Evolutionary conservation across 2,329 filamentous ascomycete species (phyloP).

Genomic region (Aulographum hederae): DNA sequence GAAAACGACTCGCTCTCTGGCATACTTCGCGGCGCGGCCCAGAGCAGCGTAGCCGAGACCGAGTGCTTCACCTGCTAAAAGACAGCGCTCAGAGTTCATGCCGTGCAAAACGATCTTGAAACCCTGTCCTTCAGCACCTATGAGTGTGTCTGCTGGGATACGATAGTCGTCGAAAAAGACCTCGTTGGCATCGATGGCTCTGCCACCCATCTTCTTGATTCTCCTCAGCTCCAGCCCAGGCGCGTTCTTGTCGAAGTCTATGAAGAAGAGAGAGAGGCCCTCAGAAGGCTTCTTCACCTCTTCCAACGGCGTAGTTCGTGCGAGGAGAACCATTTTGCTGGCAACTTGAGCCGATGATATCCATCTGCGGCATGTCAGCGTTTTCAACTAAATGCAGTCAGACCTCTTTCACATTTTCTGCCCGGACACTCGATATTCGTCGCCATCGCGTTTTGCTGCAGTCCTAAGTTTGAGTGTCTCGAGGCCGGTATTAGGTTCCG

Average conservation of each 20-base stretch:
- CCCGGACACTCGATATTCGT: slow-evolving; percentile 48
- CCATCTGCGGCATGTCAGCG: too few relatives aligned
- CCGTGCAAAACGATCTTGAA: slow-evolving; percentile 48
- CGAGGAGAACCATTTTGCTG: slow-evolving; percentile 65
- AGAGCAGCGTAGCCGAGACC: slow-evolving; percentile 58
- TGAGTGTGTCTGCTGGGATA: slow-evolving; percentile 43
- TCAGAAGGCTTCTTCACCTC: slow-evolving; percentile 52
- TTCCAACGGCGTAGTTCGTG: slow-evolving; percentile 53
- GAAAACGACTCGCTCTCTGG: slow-evolving; percentile 32
- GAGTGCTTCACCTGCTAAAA: slow-evolving; percentile 55
- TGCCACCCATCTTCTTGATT: slow-evolving; percentile 74
- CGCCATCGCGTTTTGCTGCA: slow-evolving; percentile 38
- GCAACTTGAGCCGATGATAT: slow-evolving; percentile 74
- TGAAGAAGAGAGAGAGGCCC: slow-evolving; percentile 64
- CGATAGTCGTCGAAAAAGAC: slow-evolving; percentile 71
- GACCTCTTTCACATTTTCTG: too few relatives aligned
- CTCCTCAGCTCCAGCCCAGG: slow-evolving; percentile 47
- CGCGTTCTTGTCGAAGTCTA: slow-evolving; percentile 46
- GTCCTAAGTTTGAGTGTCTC: slow-evolving; percentile 59
- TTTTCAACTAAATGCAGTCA: slow-evolving; percentile 7
- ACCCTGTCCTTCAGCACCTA: slow-evolving; percentile 56
- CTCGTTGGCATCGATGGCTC: slow-evolving; percentile 70
- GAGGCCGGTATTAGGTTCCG: slow-evolving; percentile 65
- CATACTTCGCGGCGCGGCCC: slow-evolving; percentile 23
- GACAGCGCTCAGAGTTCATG: slow-evolving; percentile 30